Evolutionary conservation across 495 filamentous ascomycete genomes (phyloP), one percentile per base, ranked within the genome.

Genomic region (Tuber brumale): DNA sequence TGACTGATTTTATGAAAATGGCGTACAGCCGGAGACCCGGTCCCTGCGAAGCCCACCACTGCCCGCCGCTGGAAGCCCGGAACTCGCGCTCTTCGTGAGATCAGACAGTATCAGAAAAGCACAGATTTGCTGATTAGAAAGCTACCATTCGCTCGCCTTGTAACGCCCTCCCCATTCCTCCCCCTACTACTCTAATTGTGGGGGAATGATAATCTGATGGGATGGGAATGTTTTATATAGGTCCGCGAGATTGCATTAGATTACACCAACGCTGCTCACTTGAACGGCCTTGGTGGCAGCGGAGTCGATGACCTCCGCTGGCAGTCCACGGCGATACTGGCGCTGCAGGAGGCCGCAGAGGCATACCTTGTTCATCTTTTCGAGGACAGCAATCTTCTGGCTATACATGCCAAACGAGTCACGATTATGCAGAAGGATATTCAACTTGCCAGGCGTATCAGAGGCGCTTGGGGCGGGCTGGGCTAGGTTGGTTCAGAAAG

Each of bases 401-500:
- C 95, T 27, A 92, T 98, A 43, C 95, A 98, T 83, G 95, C 95
- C 66, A 97, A 97, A 86, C 88, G 95, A 43, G 94, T 98, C 10
- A 98, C 95, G 2, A 97, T 98, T 79, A 97, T 97, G 94, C 94
- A 97, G 83, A 96, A 95, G 84, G 94, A 97, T 84, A 94, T 97
- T 69, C 94, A 97, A 83, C 87, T 97, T 71, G 94, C 94, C 48
- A 87, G 94, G 79, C 86, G 94, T 80, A 96, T 97, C 86, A 88
- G 94, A 42, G 90, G 90, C 1, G 88, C 86, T 41, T 91, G 90
- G 90, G 89, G 87, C 41, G 90, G 90, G 6, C 79, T 90, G 70
- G 90, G 90, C 21, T 90, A 82, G 74, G 51, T 14, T 7, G 21
- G 23, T 19, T 31, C 16, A 39, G 48, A 37, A 8, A 35, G 42